Evolutionary conservation across 2,329 filamentous ascomycete genomes (phyloP).

Genomic region (Neonectria sp.): DNA sequence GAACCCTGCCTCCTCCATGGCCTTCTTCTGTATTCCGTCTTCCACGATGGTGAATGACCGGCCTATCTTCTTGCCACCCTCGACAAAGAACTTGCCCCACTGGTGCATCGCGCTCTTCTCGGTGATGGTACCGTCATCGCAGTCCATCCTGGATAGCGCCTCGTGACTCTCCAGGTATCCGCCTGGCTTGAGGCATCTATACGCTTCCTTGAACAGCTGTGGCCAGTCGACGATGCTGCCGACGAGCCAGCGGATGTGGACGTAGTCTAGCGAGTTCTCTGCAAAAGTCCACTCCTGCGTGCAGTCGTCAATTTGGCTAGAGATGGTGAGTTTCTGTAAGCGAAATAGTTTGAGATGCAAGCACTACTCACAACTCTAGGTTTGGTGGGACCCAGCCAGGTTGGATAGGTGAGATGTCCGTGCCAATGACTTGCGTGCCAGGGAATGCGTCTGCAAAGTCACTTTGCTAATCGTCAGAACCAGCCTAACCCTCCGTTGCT

Average conservation of each 20-base stretch:
- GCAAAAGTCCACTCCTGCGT: conserved; percentile 48
- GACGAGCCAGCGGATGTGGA: conserved; percentile 70
- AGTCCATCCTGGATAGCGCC: conserved; percentile 39
- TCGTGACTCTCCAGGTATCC: conserved; percentile 57
- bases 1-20: conserved; percentile 19
- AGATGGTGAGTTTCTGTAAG: neutral
- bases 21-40: conserved; percentile 18
- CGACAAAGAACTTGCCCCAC: conserved; percentile 46
- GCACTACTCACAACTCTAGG: conserved; percentile 28
- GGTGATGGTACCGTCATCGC: conserved; percentile 49
- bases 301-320: conserved; percentile 46
- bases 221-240: conserved; percentile 71
- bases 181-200: conserved; percentile 68
- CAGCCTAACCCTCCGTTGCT: neutral
- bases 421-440: conserved; percentile 29
- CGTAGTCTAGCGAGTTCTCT: conserved; percentile 65
- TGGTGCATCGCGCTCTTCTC: conserved; percentile 42
- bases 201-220: conserved; percentile 65
- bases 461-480: neutral
- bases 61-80: conserved; percentile 41
- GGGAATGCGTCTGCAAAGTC: conserved; percentile 35
- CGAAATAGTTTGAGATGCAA: neutral
- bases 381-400: conserved; percentile 34
- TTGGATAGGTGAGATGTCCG: conserved; percentile 37
- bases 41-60: conserved; percentile 13